These are phyloP conservation scores for Chaetomium strumarium DNA, from an alignment of 2,329 filamentous ascomycete species.

Conservation along the genomic window DNA sequence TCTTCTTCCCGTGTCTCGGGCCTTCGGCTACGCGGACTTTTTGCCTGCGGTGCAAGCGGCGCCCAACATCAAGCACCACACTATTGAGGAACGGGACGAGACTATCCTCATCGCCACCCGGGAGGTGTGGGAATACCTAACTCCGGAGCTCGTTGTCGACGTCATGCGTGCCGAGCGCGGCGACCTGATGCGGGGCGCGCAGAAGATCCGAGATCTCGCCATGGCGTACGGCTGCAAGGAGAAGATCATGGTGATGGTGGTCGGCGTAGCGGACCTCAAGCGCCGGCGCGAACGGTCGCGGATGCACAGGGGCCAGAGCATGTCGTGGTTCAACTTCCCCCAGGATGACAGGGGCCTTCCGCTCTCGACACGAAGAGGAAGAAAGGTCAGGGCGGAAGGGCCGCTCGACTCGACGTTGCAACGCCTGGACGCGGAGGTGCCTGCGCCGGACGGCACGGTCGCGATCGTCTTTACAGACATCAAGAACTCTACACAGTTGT, in stretches of 20 bases:
- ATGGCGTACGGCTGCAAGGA: slow-evolving; percentile 90
- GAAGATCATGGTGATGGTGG: slow-evolving; percentile 99
- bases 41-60: slow-evolving; percentile 92
- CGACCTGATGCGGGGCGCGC: slow-evolving; percentile 90
- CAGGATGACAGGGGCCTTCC: slow-evolving; percentile 58
- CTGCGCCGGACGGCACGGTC: slow-evolving; percentile 83
- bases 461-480: slow-evolving; percentile 98
- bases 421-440: slow-evolving; percentile 82
- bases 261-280: slow-evolving; percentile 86
- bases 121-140: slow-evolving; percentile 93
- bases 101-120: slow-evolving; percentile 86
- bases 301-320: slow-evolving; percentile 70
- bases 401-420: slow-evolving; percentile 82
- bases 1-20: slow-evolving; percentile 80
- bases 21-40: slow-evolving; percentile 89
- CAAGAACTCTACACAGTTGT: slow-evolving; percentile 93
- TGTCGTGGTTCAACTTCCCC: slow-evolving; percentile 73
- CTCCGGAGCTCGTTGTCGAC: slow-evolving; percentile 85
- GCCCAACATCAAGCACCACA: slow-evolving; percentile 73
- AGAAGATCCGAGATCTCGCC: slow-evolving; percentile 89
- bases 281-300: slow-evolving; percentile 69
- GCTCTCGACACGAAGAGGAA: slow-evolving; percentile 52
- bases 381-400: slow-evolving; percentile 55
- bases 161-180: slow-evolving; percentile 78
- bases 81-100: slow-evolving; percentile 82